Percentiles rank a stretch among this genome's conserved stretches.
These are phyloP conservation scores for Aspergillus funiculosus DNA, from an alignment of 495 filamentous ascomycete species.

Conservation along the genomic window DNA sequence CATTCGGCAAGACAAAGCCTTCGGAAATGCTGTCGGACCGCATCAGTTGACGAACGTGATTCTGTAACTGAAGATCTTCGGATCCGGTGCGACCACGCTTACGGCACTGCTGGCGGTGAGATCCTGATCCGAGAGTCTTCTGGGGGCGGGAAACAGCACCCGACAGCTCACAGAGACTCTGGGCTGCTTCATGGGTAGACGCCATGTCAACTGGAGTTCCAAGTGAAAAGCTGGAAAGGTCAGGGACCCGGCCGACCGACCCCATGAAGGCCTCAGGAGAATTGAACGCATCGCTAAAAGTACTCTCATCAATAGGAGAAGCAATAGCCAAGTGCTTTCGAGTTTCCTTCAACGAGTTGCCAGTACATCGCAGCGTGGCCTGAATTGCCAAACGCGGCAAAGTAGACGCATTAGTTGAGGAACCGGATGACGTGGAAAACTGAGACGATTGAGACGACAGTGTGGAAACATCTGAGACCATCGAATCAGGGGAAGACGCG, in stretches of 20 bases:
- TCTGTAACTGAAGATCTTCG: constrained; percentile 62
- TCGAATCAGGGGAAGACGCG: constrained; percentile 81
- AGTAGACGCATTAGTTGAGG: constrained; percentile 60
- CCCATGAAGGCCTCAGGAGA: constrained; percentile 59
- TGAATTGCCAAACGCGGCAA: constrained; percentile 66
- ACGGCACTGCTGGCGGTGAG: constrained; percentile 32
- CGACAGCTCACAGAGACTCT: constrained; percentile 60
- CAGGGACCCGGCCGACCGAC: constrained; percentile 42
- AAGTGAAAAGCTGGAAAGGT: constrained; percentile 49
- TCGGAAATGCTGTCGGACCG: constrained; percentile 27
- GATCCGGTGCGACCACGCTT: constrained; percentile 70
- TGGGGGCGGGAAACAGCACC: constrained; percentile 26
- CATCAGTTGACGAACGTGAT: constrained; percentile 61
- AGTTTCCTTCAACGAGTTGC: constrained; percentile 42
- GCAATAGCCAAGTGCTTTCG: constrained; percentile 37
- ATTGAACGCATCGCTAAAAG: constrained; percentile 42
- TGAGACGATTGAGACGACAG: constrained; percentile 56
- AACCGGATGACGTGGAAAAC: constrained; percentile 67
- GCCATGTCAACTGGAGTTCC: constrained; percentile 42
- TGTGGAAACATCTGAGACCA: constrained; percentile 76
- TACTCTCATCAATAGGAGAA: constrained; percentile 47
- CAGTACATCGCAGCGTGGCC: constrained; percentile 78
- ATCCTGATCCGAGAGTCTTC: constrained; percentile 9
- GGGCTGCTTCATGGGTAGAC: constrained; percentile 53
- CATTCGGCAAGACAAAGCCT: constrained; percentile 35